Conservation (phyloP, 129 eudicot species). For the Kitagawia praeruptora region DNA sequence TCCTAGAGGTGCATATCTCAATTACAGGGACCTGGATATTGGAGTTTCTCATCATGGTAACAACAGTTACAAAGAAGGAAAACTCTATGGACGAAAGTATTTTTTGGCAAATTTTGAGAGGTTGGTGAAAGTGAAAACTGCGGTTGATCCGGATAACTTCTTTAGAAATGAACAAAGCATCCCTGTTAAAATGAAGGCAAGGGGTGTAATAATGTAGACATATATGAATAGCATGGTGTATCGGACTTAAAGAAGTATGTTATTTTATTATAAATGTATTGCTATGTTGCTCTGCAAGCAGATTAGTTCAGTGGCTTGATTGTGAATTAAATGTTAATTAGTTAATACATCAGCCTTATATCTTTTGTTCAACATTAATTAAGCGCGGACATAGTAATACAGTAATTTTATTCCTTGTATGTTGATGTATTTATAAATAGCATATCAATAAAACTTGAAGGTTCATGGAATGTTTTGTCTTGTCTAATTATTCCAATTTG, state of each 20-base stretch:
- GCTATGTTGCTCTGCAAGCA: background rate
- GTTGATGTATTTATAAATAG: background rate
- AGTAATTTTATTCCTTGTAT: background rate
- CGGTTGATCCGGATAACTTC: conserved; percentile 19
- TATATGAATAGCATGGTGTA: background rate
- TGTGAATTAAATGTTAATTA: background rate
- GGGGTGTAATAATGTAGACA: background rate
- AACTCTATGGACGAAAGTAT: conserved; percentile 11
- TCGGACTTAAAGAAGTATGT: background rate
- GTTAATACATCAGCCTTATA: no score
- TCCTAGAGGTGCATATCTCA: background rate
- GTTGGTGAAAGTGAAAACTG: conserved; percentile 17
- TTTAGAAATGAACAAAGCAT: conserved; percentile 15
- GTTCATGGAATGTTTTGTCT: background rate
- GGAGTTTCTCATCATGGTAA: background rate
- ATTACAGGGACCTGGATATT: conserved; percentile 1
- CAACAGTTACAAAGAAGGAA: background rate
- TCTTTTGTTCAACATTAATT: background rate
- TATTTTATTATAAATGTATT: background rate
- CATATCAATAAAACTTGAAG: background rate
- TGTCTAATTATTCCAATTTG: background rate
- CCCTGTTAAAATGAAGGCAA: background rate
- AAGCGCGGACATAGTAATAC: background rate
- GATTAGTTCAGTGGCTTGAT: background rate
- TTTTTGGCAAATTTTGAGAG: conserved; percentile 14